Percentiles rank a stretch among this genome's conserved stretches.
phyloP scores from a whole-genome alignment of 1,139 yeast genomes.

The Protomyces inouyei region DNA sequence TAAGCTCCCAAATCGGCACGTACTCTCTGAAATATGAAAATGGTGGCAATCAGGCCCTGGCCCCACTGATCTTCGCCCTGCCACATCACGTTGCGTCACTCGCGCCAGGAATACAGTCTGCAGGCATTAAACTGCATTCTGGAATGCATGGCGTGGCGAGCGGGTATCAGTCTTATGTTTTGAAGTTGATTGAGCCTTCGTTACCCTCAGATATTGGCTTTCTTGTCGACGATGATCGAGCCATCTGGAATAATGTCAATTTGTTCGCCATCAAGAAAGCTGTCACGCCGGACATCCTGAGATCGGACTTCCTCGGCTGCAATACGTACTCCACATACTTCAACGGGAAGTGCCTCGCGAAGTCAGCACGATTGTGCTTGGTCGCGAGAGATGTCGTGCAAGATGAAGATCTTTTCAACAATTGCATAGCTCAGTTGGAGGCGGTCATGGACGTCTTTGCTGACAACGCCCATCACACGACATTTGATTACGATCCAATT shows the following conservation, averaged over 20 bases:
- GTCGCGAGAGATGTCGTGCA: conserved; percentile 56
- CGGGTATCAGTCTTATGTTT: conserved; percentile 51
- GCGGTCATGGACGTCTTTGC: conserved; percentile 51
- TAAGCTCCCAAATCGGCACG: conserved; percentile 43
- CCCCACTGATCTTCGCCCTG: conserved; percentile 57
- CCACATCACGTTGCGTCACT: conserved; percentile 66
- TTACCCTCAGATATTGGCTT: conserved; percentile 48
- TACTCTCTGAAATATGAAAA: conserved; percentile 53
- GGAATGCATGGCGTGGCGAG: conserved; percentile 62
- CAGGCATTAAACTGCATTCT: conserved; percentile 40
- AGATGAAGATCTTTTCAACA: conserved; percentile 37
- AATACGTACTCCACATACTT: conserved; percentile 52
- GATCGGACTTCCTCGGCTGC: background rate
- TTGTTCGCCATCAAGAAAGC: conserved; percentile 4
- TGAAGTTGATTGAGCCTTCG: conserved; percentile 53
- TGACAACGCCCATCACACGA: conserved; percentile 51
- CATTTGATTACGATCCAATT: conserved; percentile 64
- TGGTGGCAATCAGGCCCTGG: conserved; percentile 47
- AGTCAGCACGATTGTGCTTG: conserved; percentile 64
- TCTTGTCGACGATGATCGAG: conserved; percentile 38
- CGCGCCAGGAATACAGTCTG: conserved; percentile 35
- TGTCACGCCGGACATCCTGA: background rate
- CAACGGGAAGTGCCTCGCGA: conserved; percentile 66
- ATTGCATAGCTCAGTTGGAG: conserved; percentile 37
- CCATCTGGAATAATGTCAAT: background rate